Percentiles rank a stretch among this genome's conserved stretches.
phyloP scores from a whole-genome alignment of 805 yeast genomes.

The Lachancea kluyveri region DNA sequence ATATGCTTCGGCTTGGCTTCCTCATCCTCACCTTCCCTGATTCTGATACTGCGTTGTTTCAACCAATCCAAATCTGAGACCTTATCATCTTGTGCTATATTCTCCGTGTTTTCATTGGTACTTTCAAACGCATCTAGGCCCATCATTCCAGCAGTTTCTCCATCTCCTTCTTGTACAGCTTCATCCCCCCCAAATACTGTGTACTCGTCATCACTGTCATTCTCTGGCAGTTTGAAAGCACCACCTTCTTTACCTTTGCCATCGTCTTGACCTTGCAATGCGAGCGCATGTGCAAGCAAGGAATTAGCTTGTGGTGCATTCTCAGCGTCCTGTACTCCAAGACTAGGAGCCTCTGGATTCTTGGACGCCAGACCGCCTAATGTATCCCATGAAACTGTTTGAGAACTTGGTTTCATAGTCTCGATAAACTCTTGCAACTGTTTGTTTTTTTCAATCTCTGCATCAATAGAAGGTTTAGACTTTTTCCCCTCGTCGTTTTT shows the following conservation, averaged over 20 bases:
- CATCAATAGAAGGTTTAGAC: conserved; percentile 38
- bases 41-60: conserved; percentile 64
- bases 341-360: background rate
- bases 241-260: conserved; percentile 17
- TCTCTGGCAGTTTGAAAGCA: conserved; percentile 25
- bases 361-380: conserved; percentile 7
- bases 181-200: conserved; percentile 26
- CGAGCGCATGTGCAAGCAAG: conserved; percentile 35
- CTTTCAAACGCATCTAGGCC: conserved; percentile 29
- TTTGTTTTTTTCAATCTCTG: conserved; percentile 57
- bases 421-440: conserved; percentile 75
- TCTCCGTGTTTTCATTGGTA: conserved; percentile 20
- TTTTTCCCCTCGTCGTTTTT: conserved; percentile 33
- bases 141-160: conserved; percentile 48
- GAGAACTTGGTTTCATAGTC: conserved; percentile 70
- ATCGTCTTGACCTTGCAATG: conserved; percentile 29
- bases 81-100: conserved; percentile 40
- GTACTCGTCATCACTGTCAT: conserved; percentile 43
- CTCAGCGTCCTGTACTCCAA: conserved; percentile 31
- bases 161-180: conserved; percentile 25
- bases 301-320: conserved; percentile 33
- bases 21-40: conserved; percentile 42
- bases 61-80: conserved; percentile 87
- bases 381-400: conserved; percentile 67
- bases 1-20: conserved; percentile 18